Conservation (phyloP, 2,329 filamentous ascomycete species). For the Colletotrichum sp. region DNA sequence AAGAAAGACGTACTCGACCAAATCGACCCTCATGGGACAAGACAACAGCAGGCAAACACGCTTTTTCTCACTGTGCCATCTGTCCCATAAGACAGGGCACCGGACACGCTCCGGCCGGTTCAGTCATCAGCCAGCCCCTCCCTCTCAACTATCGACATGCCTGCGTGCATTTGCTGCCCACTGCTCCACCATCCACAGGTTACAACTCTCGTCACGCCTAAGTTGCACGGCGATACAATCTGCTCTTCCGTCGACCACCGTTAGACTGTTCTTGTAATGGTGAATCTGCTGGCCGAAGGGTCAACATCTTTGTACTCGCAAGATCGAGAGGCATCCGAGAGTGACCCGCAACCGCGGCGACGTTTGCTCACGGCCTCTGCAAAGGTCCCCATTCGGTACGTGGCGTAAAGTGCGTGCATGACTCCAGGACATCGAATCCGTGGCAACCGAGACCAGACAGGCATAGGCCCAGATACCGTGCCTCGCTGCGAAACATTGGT, state of each 20-base stretch:
- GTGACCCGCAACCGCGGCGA: slow-evolving; percentile 2
- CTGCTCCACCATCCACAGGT: background rate
- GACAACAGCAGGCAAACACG: background rate
- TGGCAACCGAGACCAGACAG: slow-evolving; percentile 18
- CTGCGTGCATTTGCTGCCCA: background rate
- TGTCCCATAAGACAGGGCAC: background rate
- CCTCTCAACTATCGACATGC: background rate
- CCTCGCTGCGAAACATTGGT: slow-evolving; percentile 16
- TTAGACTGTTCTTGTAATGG: background rate
- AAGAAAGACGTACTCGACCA: background rate
- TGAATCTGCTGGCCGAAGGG: background rate
- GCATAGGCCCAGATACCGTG: slow-evolving; percentile 13
- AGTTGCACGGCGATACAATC: background rate
- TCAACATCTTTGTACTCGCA: background rate
- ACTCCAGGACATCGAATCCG: slow-evolving; percentile 12
- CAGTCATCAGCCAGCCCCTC: background rate
- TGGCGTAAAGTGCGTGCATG: slow-evolving; percentile 22
- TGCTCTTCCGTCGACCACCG: background rate
- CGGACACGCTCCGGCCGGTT: background rate
- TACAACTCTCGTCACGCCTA: background rate
- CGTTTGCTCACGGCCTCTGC: background rate
- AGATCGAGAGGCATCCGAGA: background rate
- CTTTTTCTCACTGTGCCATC: background rate
- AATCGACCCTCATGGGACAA: background rate
- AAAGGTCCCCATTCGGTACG: background rate